Base-by-base conservation (phyloP, 345 rosid species). In the Camelina sativa region DNA sequence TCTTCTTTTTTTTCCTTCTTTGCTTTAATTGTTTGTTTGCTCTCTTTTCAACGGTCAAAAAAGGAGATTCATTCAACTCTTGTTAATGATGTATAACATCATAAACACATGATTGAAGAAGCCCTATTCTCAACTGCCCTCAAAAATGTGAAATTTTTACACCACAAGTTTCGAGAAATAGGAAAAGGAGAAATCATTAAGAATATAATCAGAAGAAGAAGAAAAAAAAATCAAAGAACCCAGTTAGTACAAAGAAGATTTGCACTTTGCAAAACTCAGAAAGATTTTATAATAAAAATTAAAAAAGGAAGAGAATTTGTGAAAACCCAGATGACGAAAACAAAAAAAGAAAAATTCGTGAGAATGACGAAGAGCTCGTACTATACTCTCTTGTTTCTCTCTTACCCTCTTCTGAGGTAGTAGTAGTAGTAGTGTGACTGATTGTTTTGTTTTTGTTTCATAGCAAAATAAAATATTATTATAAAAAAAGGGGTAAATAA, bases 31-130 rank as follows among this genome's bases (percentile, higher is more conserved):
- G 30, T 34, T 23, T 6, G 9, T 67, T 9, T 57, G 0, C 12
- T 64, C 17, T 50, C 47, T 65, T 77, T 78, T 78, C 73, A 78
- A 78, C 69, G 69, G 81, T 78, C 81, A 78, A 72, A 77, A 28
- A 77, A 78, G 73, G 53, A 72, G 77, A 52, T 65, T 72, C 81
- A 66, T 52, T 77, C 58, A 72, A 66, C 57, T 23, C 62, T 59
- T 22, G 11, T 38, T 71, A 65, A 72, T 57, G 60, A 58, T 69
- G 30, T 28, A 43, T 35, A 65, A 43, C 77, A 78, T 78, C 73
- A 78, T 78, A 59, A 65, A 78, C 69, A 72, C 73, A 78, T 78
- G 76, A 78, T 72, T 72, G 73, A 51, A 65, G 73, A 51, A 65
- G 25, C 47, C 43, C 30, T 28, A 0, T 5, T 0, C 30, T 28